Percentiles rank a stretch among this genome's conserved stretches.
Conservation (phyloP, 2,329 filamentous ascomycete species). For the Aphanoascus verrucosus region DNA sequence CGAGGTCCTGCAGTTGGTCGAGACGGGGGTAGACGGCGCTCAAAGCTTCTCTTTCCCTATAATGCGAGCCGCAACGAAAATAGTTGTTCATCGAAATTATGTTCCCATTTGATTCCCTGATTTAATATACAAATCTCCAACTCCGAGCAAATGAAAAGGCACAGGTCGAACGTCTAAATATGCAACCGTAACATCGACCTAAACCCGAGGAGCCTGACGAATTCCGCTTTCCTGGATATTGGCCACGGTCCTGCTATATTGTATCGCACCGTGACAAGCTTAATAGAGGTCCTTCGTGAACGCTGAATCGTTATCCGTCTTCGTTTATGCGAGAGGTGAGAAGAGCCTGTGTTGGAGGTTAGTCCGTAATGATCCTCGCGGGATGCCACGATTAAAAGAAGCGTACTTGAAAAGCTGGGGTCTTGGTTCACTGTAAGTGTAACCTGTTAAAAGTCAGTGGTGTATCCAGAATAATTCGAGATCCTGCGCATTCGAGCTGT, state of each 20-base stretch:
- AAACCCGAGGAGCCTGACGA: neutral
- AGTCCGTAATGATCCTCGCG: neutral
- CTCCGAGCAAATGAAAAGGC: conserved; percentile 8
- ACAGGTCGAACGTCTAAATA: conserved; percentile 1
- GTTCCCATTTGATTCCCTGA: conserved; percentile 4
- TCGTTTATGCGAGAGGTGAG: conserved; percentile 33
- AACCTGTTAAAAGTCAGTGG: conserved; percentile 47
- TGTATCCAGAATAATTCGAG: neutral
- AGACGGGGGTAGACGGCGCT: too few relatives aligned
- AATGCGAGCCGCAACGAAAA: too few relatives aligned
- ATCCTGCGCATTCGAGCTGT: neutral
- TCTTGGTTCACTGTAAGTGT: conserved; percentile 85
- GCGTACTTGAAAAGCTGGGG: conserved; percentile 63
- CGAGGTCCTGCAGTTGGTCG: too few relatives aligned
- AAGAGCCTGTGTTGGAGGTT: conserved; percentile 27
- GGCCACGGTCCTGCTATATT: neutral
- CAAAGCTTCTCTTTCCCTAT: too few relatives aligned
- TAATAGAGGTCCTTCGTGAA: neutral
- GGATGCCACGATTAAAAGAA: neutral
- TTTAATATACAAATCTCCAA: conserved; percentile 13
- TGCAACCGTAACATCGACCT: neutral
- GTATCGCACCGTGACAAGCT: neutral
- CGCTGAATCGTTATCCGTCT: neutral
- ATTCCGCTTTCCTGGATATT: neutral
- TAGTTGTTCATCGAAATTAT: neutral